A percentile compares a stretch with the other conserved stretches of the same genome.
phyloP scores from a whole-genome alignment of 345 rosid genomes.

The Arabis hirsuta region DNA sequence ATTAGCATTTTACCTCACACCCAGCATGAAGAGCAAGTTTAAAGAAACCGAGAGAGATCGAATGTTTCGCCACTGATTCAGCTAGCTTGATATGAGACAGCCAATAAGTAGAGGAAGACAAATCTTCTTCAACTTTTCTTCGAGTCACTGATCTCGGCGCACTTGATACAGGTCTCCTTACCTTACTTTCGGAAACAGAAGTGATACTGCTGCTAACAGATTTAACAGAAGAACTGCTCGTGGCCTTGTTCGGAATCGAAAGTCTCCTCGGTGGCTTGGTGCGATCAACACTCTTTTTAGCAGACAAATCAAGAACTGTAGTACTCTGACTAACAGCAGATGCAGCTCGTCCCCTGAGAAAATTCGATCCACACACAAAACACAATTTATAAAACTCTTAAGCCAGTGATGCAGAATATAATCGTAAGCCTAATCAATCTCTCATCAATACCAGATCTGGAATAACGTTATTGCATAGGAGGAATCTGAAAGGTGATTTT shows the following conservation, averaged over 20 bases:
- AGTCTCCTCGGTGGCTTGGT: conserved; percentile 84
- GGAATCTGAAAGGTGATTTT: not conserved
- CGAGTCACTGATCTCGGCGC: conserved; percentile 53
- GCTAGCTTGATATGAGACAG: conserved; percentile 72
- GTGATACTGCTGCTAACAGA: conserved; percentile 45
- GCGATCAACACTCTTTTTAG: conserved; percentile 60
- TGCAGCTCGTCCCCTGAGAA: conserved; percentile 50
- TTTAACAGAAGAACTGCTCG: conserved; percentile 47
- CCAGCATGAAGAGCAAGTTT: conserved; percentile 87
- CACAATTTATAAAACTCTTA: not conserved
- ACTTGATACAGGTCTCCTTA: conserved; percentile 61
- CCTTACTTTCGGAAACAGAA: conserved; percentile 62
- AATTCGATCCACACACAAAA: conserved; percentile 3
- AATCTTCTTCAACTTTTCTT: conserved; percentile 51
- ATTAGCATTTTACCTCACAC: conserved; percentile 60
- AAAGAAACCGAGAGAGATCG: conserved; percentile 83
- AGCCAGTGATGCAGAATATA: conserved; percentile 3
- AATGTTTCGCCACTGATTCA: conserved; percentile 75
- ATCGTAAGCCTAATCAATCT: not conserved
- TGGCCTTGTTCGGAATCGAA: conserved; percentile 66
- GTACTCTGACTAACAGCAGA: conserved; percentile 76
- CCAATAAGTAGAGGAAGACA: conserved; percentile 77
- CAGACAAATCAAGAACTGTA: conserved; percentile 69
- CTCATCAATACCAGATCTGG: conserved; percentile 9
- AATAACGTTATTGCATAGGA: not conserved